Base-by-base conservation (phyloP, 352 stramenopile species). In the Phytophthora cactorum region DNA sequence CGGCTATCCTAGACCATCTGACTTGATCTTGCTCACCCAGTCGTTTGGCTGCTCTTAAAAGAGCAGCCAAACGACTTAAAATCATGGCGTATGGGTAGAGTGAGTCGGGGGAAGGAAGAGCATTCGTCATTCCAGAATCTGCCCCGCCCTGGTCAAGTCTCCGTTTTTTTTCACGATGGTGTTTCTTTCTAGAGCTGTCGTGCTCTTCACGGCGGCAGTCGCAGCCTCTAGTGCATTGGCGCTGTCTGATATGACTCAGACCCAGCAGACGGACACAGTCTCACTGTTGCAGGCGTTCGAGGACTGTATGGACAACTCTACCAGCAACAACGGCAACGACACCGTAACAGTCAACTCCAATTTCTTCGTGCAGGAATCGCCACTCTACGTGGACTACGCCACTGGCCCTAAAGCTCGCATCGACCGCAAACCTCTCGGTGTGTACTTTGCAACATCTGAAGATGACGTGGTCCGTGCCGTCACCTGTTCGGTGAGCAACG, bases 381-480 rank as follows among this genome's bases (percentile, higher is more conserved):
- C 59, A 5, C 54, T 66, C 1, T 87, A 87, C 72, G 66, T 53
- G 2, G 74, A 87, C 58, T 84, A 81, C 54, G 79, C 79, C 1
- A 85, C 75, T 25, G 79, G 79, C 15, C 68, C 79, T n/a, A 88
- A 85, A 22, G 68, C 77, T 36, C 77, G 77, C 27, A 83, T 84
- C 53, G 60, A 72, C 28, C 74, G 77, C 29, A 78, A 68, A 49
- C 79, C 77, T 25, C 67, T 80, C 10, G 77, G 71, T 15, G 77
- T 88, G 0, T 85, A 82, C 49, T 84, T 88, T 45, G 79, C 79
- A 47, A 63, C 63, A 9, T 75, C 38, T 2, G 79, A 88, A 49
- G 63, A 70, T 8, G 74, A 88, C 43, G 70, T 88, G 2, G 64
- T 86, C 4, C 72, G 62, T 47, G 79, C 79, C 6, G 63, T 88